Evolutionary conservation across 2,329 filamentous ascomycete genomes (phyloP), one percentile per base, ranked within the genome.

Genomic region (Aspergillus sp.): DNA sequence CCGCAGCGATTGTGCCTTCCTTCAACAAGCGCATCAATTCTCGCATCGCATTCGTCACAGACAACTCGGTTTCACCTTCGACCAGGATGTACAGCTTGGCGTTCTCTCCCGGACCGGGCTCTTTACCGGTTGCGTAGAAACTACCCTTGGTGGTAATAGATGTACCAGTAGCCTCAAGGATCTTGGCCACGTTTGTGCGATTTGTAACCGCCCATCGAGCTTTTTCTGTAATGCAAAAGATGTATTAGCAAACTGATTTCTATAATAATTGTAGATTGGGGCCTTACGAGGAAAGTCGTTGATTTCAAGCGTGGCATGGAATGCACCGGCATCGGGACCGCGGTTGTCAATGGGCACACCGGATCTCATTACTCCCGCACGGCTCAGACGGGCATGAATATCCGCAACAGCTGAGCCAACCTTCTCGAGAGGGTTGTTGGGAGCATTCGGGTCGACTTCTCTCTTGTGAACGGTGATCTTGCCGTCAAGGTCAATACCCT

Each of bases 131-230:
- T 1, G 88, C 75, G 68, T 98, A 98, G 74, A 91, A 98, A 60
- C 84, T 95, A 64, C 95, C 95, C 80, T 99, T 99, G 45, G 92
- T 97, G 0, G 95, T 99, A 73, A 99, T 99, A 6, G 91, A 96
- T 1, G 93, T 96, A 41, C 92, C 93, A 0, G 93, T 97, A 9
- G 90, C 86, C 70, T 99, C 95, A 63, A 99, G 83, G 66, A 99
- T 97, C 82, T 98, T 99, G 66, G 93, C 93, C 57, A 99, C 95
- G 70, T 99, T 99, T 37, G 95, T 98, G 64, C 95, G 87, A 75
- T 99, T 99, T 40, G 95, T 99, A 78, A 99, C 95, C 11, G 92
- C 93, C 95, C 95, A 99, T 67, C 95, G 86, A 63, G 95, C 95
- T 81, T 97, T 98, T 74, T 99, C 80, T 82, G 68, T 73, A 70